These are phyloP conservation scores for Logfia minima DNA, from an alignment of 129 eudicot species.

Conservation along the genomic window DNA sequence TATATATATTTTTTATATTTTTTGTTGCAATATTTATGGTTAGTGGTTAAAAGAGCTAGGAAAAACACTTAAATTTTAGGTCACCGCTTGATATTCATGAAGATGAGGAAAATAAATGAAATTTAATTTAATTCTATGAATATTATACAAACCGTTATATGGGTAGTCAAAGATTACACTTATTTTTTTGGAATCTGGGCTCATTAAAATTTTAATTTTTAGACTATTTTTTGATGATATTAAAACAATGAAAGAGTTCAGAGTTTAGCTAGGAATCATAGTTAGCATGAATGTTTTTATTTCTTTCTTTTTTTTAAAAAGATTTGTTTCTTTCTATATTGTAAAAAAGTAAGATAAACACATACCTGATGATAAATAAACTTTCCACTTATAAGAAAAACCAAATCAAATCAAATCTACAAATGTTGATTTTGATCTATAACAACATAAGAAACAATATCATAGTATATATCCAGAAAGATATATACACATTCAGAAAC, in stretches of 20 bases:
- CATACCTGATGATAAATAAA: conserved; percentile 16
- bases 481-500: conserved; percentile 31
- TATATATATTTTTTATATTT: background rate
- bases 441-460: conserved; percentile 2
- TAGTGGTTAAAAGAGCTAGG: conserved; percentile 3
- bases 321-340: background rate
- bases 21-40: background rate
- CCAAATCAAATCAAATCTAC: conserved; percentile 6
- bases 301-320: background rate
- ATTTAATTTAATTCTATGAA: background rate
- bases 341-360: background rate
- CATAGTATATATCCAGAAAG: background rate
- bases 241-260: conserved; percentile 8
- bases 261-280: background rate
- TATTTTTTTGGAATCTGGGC: background rate
- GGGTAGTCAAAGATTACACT: background rate
- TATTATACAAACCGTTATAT: background rate
- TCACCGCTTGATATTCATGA: conserved; percentile 27
- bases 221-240: conserved; percentile 1
- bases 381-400: background rate
- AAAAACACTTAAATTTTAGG: background rate
- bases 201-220: background rate
- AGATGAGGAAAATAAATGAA: background rate
- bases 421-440: background rate
- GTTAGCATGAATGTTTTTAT: conserved; percentile 1